Conservation (phyloP, 179 eudicot species). For the Camellia oleifera region DNA sequence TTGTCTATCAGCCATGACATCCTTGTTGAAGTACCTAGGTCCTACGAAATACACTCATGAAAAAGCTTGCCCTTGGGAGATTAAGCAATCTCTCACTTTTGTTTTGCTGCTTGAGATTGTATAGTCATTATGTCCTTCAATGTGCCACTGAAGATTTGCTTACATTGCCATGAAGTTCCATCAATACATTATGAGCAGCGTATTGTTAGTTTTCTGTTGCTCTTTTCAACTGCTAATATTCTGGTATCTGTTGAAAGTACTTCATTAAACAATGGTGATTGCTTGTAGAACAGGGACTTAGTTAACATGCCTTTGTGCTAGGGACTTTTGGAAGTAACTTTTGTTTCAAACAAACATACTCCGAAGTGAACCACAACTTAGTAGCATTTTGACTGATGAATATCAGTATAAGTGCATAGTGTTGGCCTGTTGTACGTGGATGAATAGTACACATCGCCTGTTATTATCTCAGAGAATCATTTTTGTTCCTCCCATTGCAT, state of each 20-base stretch:
- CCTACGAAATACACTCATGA: no score
- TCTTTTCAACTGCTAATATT: no score
- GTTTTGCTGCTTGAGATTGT: no score
- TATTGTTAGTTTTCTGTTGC: no score
- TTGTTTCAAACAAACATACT: neutral
- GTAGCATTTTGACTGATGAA: neutral
- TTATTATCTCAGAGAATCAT: neutral
- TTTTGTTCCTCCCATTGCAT: neutral
- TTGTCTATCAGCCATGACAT: no score
- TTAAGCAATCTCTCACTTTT: neutral
- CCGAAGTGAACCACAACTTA: neutral
- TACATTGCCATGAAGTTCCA: neutral
- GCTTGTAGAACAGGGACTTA: neutral
- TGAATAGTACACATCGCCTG: neutral
- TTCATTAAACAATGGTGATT: neutral
- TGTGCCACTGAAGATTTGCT: neutral
- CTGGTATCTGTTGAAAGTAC: no score
- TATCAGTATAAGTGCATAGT: neutral
- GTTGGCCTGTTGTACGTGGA: neutral
- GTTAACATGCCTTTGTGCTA: neutral
- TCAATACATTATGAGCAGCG: neutral
- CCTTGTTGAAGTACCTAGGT: no score
- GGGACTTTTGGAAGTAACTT: neutral
- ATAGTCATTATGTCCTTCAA: neutral
- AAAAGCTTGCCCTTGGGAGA: neutral